Conservation (phyloP, 768 basidiomycete species). For the Auricularia auricula-judae region DNA sequence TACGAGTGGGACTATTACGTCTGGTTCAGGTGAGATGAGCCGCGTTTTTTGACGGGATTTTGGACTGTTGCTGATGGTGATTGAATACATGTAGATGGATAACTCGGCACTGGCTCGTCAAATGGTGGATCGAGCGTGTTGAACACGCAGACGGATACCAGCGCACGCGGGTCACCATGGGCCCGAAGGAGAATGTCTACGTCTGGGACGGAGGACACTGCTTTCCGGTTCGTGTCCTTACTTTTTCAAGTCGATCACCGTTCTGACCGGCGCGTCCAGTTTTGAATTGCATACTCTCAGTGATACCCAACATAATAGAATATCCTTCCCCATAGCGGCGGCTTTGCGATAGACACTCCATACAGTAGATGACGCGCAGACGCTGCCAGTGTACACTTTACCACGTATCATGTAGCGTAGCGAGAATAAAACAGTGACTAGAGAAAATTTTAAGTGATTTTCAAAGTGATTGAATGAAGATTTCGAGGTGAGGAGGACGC, state of each 20-base stretch:
- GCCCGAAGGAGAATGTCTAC: neutral
- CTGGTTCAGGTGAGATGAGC: neutral
- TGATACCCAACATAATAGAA: too few species aligned
- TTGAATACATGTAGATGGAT: neutral
- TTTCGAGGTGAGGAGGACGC: too few species aligned
- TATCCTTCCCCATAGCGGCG: too few species aligned
- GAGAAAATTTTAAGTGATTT: too few species aligned
- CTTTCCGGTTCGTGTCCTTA: neutral
- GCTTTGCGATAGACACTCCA: too few species aligned
- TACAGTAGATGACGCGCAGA: too few species aligned
- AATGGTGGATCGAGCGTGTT: neutral
- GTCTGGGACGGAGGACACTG: neutral
- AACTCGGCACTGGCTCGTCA: neutral
- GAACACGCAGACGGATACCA: neutral
- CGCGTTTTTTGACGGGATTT: neutral
- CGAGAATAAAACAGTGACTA: too few species aligned
- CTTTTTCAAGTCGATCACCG: neutral
- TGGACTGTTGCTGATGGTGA: neutral
- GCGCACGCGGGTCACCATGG: neutral
- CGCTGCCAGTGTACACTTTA: too few species aligned
- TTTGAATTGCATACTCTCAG: too few species aligned
- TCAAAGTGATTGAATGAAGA: too few species aligned
- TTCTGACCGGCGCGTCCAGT: too few species aligned
- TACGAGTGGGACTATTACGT: slow-evolving; percentile 1
- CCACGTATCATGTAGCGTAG: too few species aligned